Conservation (phyloP, 139 green algal genomes). For the Diplosphaera chodatii region DNA sequence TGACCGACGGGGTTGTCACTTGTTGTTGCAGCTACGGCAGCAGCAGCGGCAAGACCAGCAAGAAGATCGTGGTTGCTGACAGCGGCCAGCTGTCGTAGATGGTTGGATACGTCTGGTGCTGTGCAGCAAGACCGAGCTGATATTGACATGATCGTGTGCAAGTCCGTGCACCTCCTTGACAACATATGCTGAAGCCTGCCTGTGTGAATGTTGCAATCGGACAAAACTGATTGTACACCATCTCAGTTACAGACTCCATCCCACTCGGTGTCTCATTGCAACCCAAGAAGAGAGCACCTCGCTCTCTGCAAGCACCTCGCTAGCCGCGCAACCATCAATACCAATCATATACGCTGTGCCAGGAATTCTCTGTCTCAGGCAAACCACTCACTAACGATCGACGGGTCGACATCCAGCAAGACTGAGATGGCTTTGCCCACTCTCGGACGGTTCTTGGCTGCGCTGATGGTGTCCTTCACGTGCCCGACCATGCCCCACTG, state of each 20-base stretch:
- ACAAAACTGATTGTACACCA: too few relatives aligned
- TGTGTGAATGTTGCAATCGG: too few relatives aligned
- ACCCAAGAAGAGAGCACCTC: too few relatives aligned
- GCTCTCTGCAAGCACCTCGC: too few relatives aligned
- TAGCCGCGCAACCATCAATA: neutral
- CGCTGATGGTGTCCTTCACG: conserved; percentile 6
- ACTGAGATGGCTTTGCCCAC: conserved; percentile 19
- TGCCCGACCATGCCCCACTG: conserved; percentile 13
- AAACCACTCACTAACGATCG: conserved; percentile 12
- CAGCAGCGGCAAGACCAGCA: conserved; percentile 29
- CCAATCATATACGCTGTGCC: neutral
- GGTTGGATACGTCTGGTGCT: neutral
- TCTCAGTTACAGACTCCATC: too few relatives aligned
- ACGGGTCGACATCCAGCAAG: conserved; percentile 8
- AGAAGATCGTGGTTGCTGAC: conserved; percentile 61
- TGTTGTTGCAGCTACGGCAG: conserved; percentile 24
- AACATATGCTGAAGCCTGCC: too few relatives aligned
- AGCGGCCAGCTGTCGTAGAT: conserved; percentile 62
- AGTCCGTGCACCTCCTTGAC: too few relatives aligned
- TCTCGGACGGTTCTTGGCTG: conserved; percentile 1
- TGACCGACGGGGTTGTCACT: too few relatives aligned
- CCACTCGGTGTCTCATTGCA: too few relatives aligned
- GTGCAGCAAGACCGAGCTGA: neutral
- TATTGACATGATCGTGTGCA: too few relatives aligned
- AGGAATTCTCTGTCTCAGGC: neutral